Percentiles rank a stretch among this genome's conserved stretches.
Conservation (phyloP, 108 stramenopile species). For the Asterionellopsis glacialis region DNA sequence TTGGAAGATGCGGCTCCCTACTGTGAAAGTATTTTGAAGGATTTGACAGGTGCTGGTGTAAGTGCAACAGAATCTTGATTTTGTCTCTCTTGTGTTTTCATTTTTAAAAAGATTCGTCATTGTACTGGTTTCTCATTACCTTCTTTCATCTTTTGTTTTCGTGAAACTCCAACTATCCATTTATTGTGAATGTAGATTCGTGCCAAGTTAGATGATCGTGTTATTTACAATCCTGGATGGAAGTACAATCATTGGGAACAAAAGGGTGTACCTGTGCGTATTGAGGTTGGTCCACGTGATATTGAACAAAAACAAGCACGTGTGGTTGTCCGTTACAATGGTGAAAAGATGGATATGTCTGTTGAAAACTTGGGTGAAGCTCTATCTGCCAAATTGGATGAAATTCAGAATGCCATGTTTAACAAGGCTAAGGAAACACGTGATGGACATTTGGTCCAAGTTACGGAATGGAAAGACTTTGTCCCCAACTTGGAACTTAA, state of each 20-base stretch:
- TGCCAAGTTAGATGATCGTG: constrained; percentile 90
- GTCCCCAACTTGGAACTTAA: constrained; percentile 93
- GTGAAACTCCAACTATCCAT: background rate
- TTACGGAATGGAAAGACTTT: constrained; percentile 98
- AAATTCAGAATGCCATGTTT: constrained; percentile 92
- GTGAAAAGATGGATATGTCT: constrained; percentile 78
- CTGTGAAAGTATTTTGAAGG: constrained; percentile 60
- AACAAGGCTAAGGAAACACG: constrained; percentile 83
- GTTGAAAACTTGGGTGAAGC: constrained; percentile 63
- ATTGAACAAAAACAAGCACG: constrained; percentile 79
- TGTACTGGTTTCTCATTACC: background rate
- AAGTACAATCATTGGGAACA: constrained; percentile 99
- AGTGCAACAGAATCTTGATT: constrained; percentile 21
- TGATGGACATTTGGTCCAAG: constrained; percentile 86
- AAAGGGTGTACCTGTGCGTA: constrained; percentile 98
- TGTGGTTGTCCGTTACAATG: constrained; percentile 83
- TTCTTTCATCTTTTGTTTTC: background rate
- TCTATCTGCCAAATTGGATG: constrained; percentile 62
- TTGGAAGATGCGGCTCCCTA: constrained; percentile 62
- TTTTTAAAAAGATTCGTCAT: no score
- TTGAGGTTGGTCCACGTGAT: constrained; percentile 98
- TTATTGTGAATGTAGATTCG: constrained; percentile 45
- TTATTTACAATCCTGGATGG: constrained; percentile 98
- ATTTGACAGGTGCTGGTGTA: constrained; percentile 54
- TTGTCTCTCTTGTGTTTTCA: constrained; percentile 8